Base-by-base conservation (phyloP, 2,329 filamentous ascomycete genomes). In the Zymoseptoria crescenta region DNA sequence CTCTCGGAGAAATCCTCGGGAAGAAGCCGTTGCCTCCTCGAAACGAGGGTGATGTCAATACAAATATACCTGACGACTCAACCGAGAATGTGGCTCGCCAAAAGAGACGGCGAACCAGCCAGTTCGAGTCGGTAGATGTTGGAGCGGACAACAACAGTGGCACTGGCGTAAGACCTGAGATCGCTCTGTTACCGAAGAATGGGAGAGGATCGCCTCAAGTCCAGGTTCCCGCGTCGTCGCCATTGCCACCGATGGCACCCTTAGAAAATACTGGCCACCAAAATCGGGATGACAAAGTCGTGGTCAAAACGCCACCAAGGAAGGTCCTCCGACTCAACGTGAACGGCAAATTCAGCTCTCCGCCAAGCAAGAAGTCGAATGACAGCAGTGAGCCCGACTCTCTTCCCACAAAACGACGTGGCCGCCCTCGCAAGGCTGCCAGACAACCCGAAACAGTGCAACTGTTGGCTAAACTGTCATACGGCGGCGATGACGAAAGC, bases 401-500 rank as follows among this genome's bases (percentile, higher is more conserved):
- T n/a, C 62, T 69, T 2, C 64, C 60, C 27, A 55, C 67, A n/a
- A 67, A 63, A 28, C 67, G 64, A 55, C 59, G 70, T 56, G 69
- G 68, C 7, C 62, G 70, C 45, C 66, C 67, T 27, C 65, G 68
- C 30, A 70, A 70, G 49, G 60, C 67, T 29, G 66, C 67, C 55
- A 59, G 61, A 53, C 9, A 54, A 21, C 20, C 54, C 57, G 59
- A 57, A 21, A 59, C 62, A 28, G 35, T 45, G n/a, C 62, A 63
- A 7, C 64, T 71, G 3, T n/a, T 74, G 1, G 69, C 69, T 4
- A 55, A 61, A 19, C 28, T 70, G 4, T 54, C n/a, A 2, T 93
- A 93, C 68, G 83, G 81, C 1, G 69, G 67, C 4, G 80, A 83
- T 58, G 69, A 75, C 6, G 70, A 69, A 28, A 75, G 74, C 48